Conservation (phyloP, 352 stramenopile genomes). For the Phytophthora citricola region DNA sequence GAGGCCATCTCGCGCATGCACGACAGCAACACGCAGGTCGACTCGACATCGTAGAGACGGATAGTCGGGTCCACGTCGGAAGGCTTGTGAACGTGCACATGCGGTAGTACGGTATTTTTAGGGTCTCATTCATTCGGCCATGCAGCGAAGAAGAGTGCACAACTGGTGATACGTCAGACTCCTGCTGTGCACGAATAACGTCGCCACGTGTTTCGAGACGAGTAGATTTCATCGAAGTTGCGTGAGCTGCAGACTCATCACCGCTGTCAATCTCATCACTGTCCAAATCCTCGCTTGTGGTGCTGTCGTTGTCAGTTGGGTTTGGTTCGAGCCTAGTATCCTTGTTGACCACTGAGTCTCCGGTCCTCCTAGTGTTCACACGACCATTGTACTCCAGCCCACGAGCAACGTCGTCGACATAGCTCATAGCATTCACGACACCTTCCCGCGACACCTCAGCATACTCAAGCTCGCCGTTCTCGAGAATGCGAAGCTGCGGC, state of each 20-base stretch:
- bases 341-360: conserved; percentile 38
- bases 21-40: conserved; percentile 77
- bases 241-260: conserved; percentile 23
- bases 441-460: conserved; percentile 56
- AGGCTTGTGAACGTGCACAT: too few relatives aligned
- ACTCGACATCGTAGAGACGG: conserved; percentile 82
- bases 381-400: background rate
- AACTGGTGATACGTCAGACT: too few relatives aligned
- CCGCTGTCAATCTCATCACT: conserved; percentile 51
- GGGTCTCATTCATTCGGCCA: too few relatives aligned
- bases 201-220: conserved; percentile 66
- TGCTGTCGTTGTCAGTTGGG: conserved; percentile 49
- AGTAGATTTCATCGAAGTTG: conserved; percentile 37
- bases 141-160: too few relatives aligned
- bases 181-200: conserved; percentile 35
- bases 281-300: conserved; percentile 9
- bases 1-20: conserved; percentile 90
- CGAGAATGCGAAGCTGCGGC: conserved; percentile 59
- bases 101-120: too few relatives aligned
- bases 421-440: conserved; percentile 48
- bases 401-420: too few relatives aligned
- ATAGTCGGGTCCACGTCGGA: too few relatives aligned
- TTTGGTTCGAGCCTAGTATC: conserved; percentile 60
- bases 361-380: conserved; percentile 7
- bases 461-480: conserved; percentile 61